Percentiles rank a stretch among this genome's conserved stretches.
phyloP scores from a whole-genome alignment of 164 flowering plant species.

The Brasenia schreberi region DNA sequence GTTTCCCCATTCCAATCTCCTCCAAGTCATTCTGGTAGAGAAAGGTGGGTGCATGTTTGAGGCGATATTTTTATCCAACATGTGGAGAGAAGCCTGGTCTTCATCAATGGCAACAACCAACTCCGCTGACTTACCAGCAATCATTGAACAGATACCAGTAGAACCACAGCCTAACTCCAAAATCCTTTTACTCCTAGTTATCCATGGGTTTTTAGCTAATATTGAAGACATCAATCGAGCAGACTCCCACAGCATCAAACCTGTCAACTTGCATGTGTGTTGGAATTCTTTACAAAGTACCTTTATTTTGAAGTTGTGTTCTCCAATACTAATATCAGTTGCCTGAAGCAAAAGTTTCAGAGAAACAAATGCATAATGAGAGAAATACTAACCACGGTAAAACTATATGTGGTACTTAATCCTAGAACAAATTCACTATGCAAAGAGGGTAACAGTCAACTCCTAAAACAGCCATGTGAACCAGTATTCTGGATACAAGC shows the following conservation, averaged over 20 bases:
- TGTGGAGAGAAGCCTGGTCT: constrained; percentile 49
- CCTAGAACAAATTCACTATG: too few relatives aligned
- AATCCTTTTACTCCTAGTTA: constrained; percentile 58
- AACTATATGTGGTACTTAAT: too few relatives aligned
- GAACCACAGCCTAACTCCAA: constrained; percentile 89
- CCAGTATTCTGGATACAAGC: too few relatives aligned
- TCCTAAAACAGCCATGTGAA: too few relatives aligned
- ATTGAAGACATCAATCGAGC: constrained; percentile 81
- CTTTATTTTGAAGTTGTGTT: constrained; percentile 40
- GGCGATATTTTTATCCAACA: constrained; percentile 44
- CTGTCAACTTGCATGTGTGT: constrained; percentile 96
- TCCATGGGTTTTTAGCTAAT: constrained; percentile 53
- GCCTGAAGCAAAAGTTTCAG: constrained; percentile 20
- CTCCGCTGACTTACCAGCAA: constrained; percentile 53
- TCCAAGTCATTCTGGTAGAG: constrained; percentile 21
- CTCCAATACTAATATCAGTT: constrained; percentile 31
- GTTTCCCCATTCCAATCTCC: constrained; percentile 82
- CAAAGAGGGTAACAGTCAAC: too few relatives aligned
- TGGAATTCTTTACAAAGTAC: constrained; percentile 64
- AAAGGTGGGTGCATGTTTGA: constrained; percentile 32
- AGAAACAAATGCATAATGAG: too few relatives aligned
- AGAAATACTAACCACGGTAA: too few relatives aligned
- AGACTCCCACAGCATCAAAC: constrained; percentile 96
- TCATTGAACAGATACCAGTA: constrained; percentile 81
- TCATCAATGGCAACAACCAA: constrained; percentile 84